Base-by-base conservation (phyloP, 2,329 filamentous ascomycete species). In the Trichoderma arundinaceum region DNA sequence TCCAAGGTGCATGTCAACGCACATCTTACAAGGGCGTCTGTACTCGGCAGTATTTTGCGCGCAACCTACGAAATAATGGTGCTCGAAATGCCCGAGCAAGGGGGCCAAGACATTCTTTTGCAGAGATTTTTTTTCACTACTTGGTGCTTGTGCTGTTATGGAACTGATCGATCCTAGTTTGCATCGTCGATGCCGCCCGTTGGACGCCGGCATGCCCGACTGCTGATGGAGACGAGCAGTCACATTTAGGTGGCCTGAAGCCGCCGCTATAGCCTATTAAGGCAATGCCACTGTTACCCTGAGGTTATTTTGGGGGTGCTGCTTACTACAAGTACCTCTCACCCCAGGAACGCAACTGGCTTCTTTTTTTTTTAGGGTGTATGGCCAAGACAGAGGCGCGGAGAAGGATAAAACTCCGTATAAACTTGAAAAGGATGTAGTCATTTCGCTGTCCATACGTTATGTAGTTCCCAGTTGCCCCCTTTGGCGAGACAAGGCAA, bases 171-270 rank as follows among this genome's bases (percentile, higher is more conserved):
- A 59, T 59, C 56, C 56, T 48, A 35, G 32, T 22, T 48, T 39
- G 56, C 43, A 59, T 38, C 44, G 46, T 39, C 13, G 44, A 39
- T 39, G 44, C 33, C 43, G 44, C 53, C 53, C 35, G 33, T 17
- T 39, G 13, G 38, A 32, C 22, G 58, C 58, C 58, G 48, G 58
- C 58, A 62, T 53, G 22, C 46, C 58, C 58, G 48, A 62, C 58
- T 62, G 57, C 44, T 51, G 35, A 60, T 60, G 44, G 17, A n/a
- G 43, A 46, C 56, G 32, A 59, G 22, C 57, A 51, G 48, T 53
- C n/a, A 32, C 58, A 62, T 52, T 39, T 35, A 52, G 22, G 58
- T 22, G n/a, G 52, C 58, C 58, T 62, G 38, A 52, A 52, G 58
- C 48, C 43, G 48, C 58, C 48, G 17, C 58, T 52, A 53, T 52